Base-by-base conservation (phyloP, 2,329 filamentous ascomycete species). In the Fusarium miscanthi region DNA sequence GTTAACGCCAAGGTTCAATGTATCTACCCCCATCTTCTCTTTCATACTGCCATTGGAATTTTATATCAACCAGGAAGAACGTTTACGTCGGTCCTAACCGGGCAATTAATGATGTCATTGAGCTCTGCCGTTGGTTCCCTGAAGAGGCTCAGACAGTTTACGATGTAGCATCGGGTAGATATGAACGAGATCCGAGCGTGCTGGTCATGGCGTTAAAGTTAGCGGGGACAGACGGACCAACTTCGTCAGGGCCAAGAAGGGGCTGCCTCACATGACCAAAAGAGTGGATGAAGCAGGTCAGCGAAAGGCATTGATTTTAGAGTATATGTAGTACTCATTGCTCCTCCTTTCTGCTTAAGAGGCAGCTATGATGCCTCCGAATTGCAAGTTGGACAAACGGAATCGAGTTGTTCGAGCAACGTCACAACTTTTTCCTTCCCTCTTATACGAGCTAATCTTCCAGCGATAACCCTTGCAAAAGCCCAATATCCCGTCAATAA, bases 381-480 rank as follows among this genome's bases (percentile, higher is more conserved):
- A 35, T 35, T 35, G 3, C 33, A 35, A 35, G 6, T 17, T 17
- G 16, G 9, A 35, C 9, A 35, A 9, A 17, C 16, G 33, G 17
- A 23, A 21, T 49, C 11, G 8, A 14, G 30, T 49, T 16, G 33
- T 19, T 49, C 5, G 6, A 33, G 3, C 10, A 17, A 6, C 13
- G 12, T 8, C 17, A 30, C 45, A 14, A n/a, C 27, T 31, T 31
- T 8, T 35, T 35, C 10, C 8, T 23, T n/a, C 3, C 4, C n/a
- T 11, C 16, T 21, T 21, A 37, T 14, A 37, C 23, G 23, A 38
- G 5, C 48, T 5, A 21, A 5, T 27, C 23, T 8, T 51, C 6
- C 25, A 8, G 14, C 45, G 12, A 60, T 61, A 19, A 45, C 48
- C 31, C 42, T 59, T 37, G 37, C 45, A 8, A 56, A 46, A 11